Evolutionary conservation across 345 rosid genomes (phyloP).

Genomic region (Populus ilicifolia): DNA sequence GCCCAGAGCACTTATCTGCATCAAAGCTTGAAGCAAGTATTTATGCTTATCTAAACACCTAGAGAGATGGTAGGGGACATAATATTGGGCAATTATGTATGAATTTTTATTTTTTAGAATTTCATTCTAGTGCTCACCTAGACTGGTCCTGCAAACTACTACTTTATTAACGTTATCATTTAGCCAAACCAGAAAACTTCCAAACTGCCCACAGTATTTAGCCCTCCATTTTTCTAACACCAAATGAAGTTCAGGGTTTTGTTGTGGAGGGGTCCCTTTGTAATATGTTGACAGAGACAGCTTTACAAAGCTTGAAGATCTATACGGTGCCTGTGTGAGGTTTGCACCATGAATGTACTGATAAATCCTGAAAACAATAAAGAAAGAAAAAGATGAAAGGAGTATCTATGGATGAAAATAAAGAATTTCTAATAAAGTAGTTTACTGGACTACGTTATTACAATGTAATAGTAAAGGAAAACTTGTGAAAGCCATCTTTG

Average conservation of each 20-base stretch:
- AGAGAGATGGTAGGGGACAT: too few relatives aligned
- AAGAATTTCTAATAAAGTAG: too few relatives aligned
- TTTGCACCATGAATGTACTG: constrained; percentile 47
- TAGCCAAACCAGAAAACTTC: constrained; percentile 41
- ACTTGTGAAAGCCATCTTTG: constrained; percentile 50
- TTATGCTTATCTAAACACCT: too few relatives aligned
- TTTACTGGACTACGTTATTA: background rate
- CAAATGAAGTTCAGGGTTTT: constrained; percentile 34
- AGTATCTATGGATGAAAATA: too few relatives aligned
- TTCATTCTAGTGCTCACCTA: too few relatives aligned
- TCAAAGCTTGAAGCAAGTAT: too few relatives aligned
- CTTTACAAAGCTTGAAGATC: constrained; percentile 11
- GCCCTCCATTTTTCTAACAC: constrained; percentile 35
- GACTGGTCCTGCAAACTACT: background rate
- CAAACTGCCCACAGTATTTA: constrained; percentile 35
- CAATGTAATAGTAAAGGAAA: background rate
- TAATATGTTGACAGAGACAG: constrained; percentile 16
- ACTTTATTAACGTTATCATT: constrained; percentile 29
- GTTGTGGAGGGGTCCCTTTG: constrained; percentile 28
- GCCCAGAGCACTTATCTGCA: too few relatives aligned
- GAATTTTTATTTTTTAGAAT: too few relatives aligned
- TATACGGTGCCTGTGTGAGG: constrained; percentile 9
- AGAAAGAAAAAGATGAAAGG: background rate
- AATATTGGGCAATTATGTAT: too few relatives aligned
- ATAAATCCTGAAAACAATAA: constrained; percentile 34